These are phyloP conservation scores for Fusarium setosum DNA, from an alignment of 2,329 filamentous ascomycete species.

Conservation along the genomic window DNA sequence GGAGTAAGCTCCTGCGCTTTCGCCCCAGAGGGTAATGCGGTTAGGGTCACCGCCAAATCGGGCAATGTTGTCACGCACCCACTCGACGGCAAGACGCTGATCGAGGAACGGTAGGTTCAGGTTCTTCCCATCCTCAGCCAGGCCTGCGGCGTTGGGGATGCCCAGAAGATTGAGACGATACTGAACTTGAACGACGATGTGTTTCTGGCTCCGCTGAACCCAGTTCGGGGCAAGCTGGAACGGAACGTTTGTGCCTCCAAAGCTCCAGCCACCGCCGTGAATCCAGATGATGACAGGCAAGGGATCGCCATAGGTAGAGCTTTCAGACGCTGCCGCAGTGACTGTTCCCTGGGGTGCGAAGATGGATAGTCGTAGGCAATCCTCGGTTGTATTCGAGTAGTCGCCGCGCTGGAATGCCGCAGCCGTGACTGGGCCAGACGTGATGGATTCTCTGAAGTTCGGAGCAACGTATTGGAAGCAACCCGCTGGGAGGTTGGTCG, in stretches of 20 bases:
- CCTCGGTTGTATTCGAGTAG: constrained; percentile 32
- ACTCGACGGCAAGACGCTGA: constrained; percentile 34
- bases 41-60: constrained; percentile 28
- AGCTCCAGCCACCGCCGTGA: constrained; percentile 17
- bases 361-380: constrained; percentile 27
- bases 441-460: constrained; percentile 12
- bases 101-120: constrained; percentile 31
- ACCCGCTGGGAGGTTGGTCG: constrained; percentile 12
- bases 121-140: constrained; percentile 5
- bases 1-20: constrained; percentile 28
- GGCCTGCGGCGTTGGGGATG: constrained; percentile 15
- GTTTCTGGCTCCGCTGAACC: constrained; percentile 31
- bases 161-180: constrained; percentile 32
- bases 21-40: constrained; percentile 33
- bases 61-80: constrained; percentile 31
- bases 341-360: constrained; percentile 14
- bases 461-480: constrained; percentile 29
- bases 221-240: constrained; percentile 25
- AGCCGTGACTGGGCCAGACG: background rate
- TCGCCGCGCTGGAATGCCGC: constrained; percentile 28
- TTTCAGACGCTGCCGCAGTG: fast-evolving
- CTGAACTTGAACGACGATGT: constrained; percentile 31
- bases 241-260: constrained; percentile 22
- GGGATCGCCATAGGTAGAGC: background rate
- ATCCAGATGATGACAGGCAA: constrained; percentile 30